Conservation (phyloP, 805 yeast genomes). For the Candida bentonensis region DNA sequence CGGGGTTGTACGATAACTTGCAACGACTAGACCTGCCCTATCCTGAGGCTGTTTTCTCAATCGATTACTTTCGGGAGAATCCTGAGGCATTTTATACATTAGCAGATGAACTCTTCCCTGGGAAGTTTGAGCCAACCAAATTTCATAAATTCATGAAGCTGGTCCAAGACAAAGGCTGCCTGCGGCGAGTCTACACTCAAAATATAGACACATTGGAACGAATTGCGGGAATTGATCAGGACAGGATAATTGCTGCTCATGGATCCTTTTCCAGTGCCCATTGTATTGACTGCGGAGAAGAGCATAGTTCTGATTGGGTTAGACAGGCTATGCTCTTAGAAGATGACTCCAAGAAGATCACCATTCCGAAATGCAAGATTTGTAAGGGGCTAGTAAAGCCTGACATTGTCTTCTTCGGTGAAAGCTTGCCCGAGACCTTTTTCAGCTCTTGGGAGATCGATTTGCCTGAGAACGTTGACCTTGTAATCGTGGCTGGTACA, state of each 20-base stretch:
- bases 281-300: slow-evolving; percentile 60
- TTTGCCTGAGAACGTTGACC: slow-evolving; percentile 34
- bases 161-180: slow-evolving; percentile 45
- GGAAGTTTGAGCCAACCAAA: slow-evolving; percentile 67
- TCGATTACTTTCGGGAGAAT: slow-evolving; percentile 57
- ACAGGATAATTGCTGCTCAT: slow-evolving; percentile 75
- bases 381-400: slow-evolving; percentile 81
- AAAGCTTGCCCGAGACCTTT: slow-evolving; percentile 57
- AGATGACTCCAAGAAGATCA: slow-evolving; percentile 9
- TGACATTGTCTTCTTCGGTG: slow-evolving; percentile 91
- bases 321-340: slow-evolving; percentile 11
- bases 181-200: slow-evolving; percentile 74
- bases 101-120: slow-evolving; percentile 79
- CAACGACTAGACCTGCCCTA: slow-evolving; percentile 59
- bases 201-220: slow-evolving; percentile 88
- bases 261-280: slow-evolving; percentile 82
- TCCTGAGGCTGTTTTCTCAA: slow-evolving; percentile 93
- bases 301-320: slow-evolving; percentile 27
- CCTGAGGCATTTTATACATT: slow-evolving; percentile 79
- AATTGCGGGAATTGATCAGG: slow-evolving; percentile 57
- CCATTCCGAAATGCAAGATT: slow-evolving; percentile 33
- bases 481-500: slow-evolving; percentile 86
- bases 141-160: slow-evolving; percentile 64
- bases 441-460: slow-evolving; percentile 57
- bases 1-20: slow-evolving; percentile 67